Conservation (phyloP, 2,329 filamentous ascomycete species). For the Claviceps sp. region DNA sequence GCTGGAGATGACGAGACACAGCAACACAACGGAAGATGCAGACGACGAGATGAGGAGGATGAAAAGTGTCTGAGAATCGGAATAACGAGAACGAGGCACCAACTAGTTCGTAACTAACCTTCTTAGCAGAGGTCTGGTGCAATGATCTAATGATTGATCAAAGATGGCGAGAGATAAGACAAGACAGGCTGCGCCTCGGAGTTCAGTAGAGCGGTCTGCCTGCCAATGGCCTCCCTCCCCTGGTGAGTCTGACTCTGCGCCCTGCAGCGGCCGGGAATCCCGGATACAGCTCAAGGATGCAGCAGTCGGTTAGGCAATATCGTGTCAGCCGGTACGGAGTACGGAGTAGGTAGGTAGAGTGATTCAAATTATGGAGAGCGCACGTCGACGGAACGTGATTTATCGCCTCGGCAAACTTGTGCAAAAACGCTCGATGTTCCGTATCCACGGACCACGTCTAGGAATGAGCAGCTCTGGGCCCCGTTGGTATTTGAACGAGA, state of each 20-base stretch:
- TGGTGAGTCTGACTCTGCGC: neutral
- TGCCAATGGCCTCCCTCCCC: neutral
- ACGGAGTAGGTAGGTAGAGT: no score
- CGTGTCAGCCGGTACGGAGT: no score
- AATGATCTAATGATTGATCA: neutral
- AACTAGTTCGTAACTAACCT: neutral
- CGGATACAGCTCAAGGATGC: neutral
- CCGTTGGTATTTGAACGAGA: no score
- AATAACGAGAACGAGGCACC: neutral
- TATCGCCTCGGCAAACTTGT: no score
- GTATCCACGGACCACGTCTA: no score
- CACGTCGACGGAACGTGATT: no score
- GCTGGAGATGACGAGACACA: neutral
- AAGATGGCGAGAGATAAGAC: constrained; percentile 1
- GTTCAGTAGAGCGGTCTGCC: neutral
- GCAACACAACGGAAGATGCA: neutral
- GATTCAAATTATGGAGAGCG: no score
- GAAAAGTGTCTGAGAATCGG: neutral
- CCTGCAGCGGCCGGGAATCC: neutral
- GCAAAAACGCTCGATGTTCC: no score
- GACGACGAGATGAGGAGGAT: neutral
- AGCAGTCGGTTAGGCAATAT: neutral
- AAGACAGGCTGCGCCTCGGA: neutral
- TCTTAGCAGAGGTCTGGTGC: neutral
- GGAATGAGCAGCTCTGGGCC: no score